Evolutionary conservation across 2,329 filamentous ascomycete genomes (phyloP).

Genomic region (Akanthomyces muscarius): DNA sequence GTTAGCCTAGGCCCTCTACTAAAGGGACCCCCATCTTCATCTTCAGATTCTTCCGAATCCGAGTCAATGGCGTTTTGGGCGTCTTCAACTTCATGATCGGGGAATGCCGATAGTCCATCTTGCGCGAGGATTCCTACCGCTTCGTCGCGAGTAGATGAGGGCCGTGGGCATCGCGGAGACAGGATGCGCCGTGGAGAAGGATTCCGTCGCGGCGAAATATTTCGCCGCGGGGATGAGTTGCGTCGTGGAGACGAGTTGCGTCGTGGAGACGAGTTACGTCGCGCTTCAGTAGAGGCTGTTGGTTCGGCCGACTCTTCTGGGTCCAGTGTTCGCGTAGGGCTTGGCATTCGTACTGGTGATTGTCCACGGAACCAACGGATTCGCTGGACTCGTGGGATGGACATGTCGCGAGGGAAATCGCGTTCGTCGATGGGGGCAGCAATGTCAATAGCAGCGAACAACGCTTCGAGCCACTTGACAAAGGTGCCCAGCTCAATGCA

Average conservation of each 20-base stretch:
- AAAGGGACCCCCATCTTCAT: slow-evolving; percentile 12
- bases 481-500: slow-evolving; percentile 62
- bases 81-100: slow-evolving; percentile 15
- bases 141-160: neutral
- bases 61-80: slow-evolving; percentile 18
- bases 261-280: slow-evolving; percentile 5
- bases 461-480: slow-evolving; percentile 62
- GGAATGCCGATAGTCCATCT: neutral
- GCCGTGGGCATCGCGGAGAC: neutral
- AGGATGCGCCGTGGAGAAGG: slow-evolving; percentile 1
- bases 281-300: neutral
- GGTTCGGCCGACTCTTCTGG: slow-evolving; percentile 17
- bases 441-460: slow-evolving; percentile 71
- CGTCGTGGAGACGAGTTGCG: slow-evolving; percentile 9
- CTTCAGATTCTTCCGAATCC: slow-evolving; percentile 21
- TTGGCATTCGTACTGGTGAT: slow-evolving; percentile 27
- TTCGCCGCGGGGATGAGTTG: neutral
- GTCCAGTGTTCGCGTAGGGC: slow-evolving; percentile 17
- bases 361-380: slow-evolving; percentile 47
- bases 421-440: slow-evolving; percentile 68
- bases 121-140: neutral
- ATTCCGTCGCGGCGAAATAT: neutral
- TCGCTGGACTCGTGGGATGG: slow-evolving; percentile 54
- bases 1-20: slow-evolving; percentile 24
- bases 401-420: slow-evolving; percentile 58